phyloP scores from a whole-genome alignment of 176 grass and related monocot species.

The Raddia guianensis region DNA sequence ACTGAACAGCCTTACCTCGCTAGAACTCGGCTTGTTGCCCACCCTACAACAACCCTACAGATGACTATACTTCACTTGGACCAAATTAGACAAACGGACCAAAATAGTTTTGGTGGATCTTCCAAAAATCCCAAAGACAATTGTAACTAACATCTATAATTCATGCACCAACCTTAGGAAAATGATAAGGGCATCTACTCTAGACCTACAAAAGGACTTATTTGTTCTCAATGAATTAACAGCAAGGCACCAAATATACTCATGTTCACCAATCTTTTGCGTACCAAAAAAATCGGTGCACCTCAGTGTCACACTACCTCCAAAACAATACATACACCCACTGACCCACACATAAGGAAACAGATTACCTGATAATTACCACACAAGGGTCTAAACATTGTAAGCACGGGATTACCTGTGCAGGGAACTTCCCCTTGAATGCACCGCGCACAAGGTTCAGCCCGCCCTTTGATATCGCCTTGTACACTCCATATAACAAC shows the following conservation, averaged over 20 bases:
- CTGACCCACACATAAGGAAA: conserved; percentile 11
- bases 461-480: conserved; percentile 53
- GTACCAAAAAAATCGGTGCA: neutral
- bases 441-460: conserved; percentile 51
- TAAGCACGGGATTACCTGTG: conserved; percentile 60
- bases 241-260: conserved; percentile 7
- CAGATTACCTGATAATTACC: neutral
- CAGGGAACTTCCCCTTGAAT: conserved; percentile 62
- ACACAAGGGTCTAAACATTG: conserved; percentile 20
- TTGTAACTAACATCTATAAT: neutral
- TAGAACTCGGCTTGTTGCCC: too few species aligned
- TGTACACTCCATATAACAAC: conserved; percentile 77
- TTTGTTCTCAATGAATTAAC: neutral
- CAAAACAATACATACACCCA: neutral
- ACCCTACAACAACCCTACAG: too few species aligned
- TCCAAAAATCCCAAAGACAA: neutral
- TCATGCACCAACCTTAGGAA: neutral
- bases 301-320: neutral
- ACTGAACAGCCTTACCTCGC: too few species aligned
- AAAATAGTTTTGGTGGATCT: too few species aligned
- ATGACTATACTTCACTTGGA: too few species aligned
- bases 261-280: conserved; percentile 11
- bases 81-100: too few species aligned
- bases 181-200: neutral
- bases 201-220: conserved; percentile 3